Conservation (phyloP, 1,139 yeast genomes). For the Dujonia santamariae region DNA sequence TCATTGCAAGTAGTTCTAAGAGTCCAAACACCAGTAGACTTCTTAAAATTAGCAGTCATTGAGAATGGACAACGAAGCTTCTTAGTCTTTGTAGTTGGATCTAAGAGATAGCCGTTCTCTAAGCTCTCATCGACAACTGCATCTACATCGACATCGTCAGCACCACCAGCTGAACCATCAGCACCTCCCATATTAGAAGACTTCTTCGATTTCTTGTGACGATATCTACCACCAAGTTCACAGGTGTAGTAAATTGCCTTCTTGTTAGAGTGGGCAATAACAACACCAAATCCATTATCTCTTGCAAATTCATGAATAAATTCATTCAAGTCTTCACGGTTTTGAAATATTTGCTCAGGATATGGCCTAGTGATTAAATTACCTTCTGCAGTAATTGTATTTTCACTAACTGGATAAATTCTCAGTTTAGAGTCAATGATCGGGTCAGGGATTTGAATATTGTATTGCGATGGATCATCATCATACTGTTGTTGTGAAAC, state of each 20-base stretch:
- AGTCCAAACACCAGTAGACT: conserved; percentile 50
- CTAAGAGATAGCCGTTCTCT: conserved; percentile 38
- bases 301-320: conserved; percentile 56
- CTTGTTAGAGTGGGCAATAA: conserved; percentile 56
- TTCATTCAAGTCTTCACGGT: conserved; percentile 50
- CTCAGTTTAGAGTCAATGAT: conserved; percentile 44
- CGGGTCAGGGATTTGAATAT: conserved; percentile 49
- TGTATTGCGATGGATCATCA: conserved; percentile 42
- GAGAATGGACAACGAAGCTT: conserved; percentile 56
- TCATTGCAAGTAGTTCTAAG: conserved; percentile 54
- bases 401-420: conserved; percentile 46
- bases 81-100: conserved; percentile 47
- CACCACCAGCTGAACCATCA: conserved; percentile 9
- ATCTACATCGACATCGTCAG: conserved; percentile 7
- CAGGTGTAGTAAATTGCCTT: conserved; percentile 63
- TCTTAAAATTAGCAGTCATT: conserved; percentile 55
- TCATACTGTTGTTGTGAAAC: conserved; percentile 20
- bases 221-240: conserved; percentile 55
- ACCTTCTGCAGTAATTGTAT: conserved; percentile 48
- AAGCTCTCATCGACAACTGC: conserved; percentile 21
- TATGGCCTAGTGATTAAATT: conserved; percentile 54
- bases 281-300: conserved; percentile 58
- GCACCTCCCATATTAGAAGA: conserved; percentile 16
- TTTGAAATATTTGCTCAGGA: conserved; percentile 52
- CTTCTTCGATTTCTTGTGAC: conserved; percentile 49